Evolutionary conservation across 2,329 filamentous ascomycete genomes (phyloP), one percentile per base, ranked within the genome.

Genomic region (Daldinia sp.): DNA sequence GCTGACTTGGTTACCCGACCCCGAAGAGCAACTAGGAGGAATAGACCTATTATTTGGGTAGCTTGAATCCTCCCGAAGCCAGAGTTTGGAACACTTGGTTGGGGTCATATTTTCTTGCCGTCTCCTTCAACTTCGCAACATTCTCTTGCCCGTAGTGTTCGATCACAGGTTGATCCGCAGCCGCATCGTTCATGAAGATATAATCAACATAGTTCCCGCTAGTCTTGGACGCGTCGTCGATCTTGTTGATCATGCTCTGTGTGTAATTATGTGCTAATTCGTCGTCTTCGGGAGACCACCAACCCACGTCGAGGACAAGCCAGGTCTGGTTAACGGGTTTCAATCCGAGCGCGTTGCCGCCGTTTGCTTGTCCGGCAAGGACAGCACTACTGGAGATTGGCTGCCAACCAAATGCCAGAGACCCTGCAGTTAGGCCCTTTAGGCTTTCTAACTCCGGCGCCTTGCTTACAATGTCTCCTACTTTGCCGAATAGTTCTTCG

Each of bases 261-360:
- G 70, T 63, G 17, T 67, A 69, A n/a, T 61, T 48, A 23, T 67
- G 61, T 19, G 66, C 69, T 35, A 47, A 57, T 25, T 63, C 37
- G 41, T 73, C 71, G 37, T 71, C 69, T n/a, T 64, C 62, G 8
- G 64, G 51, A 7, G 58, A 39, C 67, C 49, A 75, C 74, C 71
- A 73, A 17, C 67, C 68, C 19, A 70, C 60, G 35, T 74, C 71
- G 29, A 74, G 55, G 32, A 66, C 69, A 29, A 75, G 64, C 73
- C 73, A 75, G 7, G 68, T 74, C 55, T 75, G 71, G 59, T 71
- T 70, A 53, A 64, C 68, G 13, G 62, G 52, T 25, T 73, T 62
- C 11, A 77, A 63, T 3, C 73, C 74, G 17, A 76, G 64, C 1
- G 73, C 70, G 61, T 77, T 75, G 27, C 73, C 75, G 25, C 72